Percentiles rank a stretch among this genome's conserved stretches.
phyloP scores from a whole-genome alignment of 2,329 filamentous ascomycete species.

The Fusarium sp. region DNA sequence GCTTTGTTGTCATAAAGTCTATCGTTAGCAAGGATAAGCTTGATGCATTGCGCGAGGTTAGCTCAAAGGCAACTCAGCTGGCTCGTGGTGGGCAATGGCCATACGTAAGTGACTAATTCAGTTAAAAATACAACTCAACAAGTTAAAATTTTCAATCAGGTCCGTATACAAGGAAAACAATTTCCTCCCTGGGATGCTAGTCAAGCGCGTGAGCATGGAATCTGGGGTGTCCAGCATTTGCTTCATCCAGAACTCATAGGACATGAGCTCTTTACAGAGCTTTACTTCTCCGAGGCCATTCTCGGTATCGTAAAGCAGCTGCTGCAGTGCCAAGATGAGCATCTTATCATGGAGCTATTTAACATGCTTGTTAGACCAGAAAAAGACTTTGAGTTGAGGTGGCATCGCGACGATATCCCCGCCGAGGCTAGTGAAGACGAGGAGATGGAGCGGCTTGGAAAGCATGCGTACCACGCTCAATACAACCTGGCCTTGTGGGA shows the following conservation, averaged over 20 bases:
- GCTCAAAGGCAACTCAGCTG: slow-evolving; percentile 68
- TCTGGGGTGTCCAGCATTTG: slow-evolving; percentile 92
- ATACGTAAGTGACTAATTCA: slow-evolving; percentile 57
- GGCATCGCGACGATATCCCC: slow-evolving; percentile 89
- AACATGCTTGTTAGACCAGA: slow-evolving; percentile 86
- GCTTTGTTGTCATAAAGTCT: slow-evolving; percentile 81
- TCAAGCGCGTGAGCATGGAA: slow-evolving; percentile 71
- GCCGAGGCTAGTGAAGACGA: slow-evolving; percentile 75
- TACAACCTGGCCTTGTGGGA: slow-evolving; percentile 88
- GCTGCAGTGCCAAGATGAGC: slow-evolving; percentile 69
- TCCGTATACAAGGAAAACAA: slow-evolving; percentile 89
- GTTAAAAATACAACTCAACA: too few relatives aligned
- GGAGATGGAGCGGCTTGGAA: slow-evolving; percentile 72
- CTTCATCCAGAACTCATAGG: slow-evolving; percentile 80
- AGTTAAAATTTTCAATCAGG: neutral
- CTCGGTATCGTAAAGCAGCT: slow-evolving; percentile 76
- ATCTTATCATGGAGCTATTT: slow-evolving; percentile 88
- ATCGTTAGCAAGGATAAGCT: slow-evolving; percentile 72
- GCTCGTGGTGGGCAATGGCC: slow-evolving; percentile 84
- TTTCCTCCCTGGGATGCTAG: slow-evolving; percentile 87
- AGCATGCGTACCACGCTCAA: slow-evolving; percentile 81
- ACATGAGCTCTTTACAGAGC: slow-evolving; percentile 71
- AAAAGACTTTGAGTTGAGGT: slow-evolving; percentile 79
- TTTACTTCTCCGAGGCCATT: slow-evolving; percentile 80
- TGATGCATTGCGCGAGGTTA: slow-evolving; percentile 71